A percentile compares a stretch with the other conserved stretches of the same genome.
Evolutionary conservation across 345 rosid genomes (phyloP).

Genomic region (Eucalyptus cloeziana): DNA sequence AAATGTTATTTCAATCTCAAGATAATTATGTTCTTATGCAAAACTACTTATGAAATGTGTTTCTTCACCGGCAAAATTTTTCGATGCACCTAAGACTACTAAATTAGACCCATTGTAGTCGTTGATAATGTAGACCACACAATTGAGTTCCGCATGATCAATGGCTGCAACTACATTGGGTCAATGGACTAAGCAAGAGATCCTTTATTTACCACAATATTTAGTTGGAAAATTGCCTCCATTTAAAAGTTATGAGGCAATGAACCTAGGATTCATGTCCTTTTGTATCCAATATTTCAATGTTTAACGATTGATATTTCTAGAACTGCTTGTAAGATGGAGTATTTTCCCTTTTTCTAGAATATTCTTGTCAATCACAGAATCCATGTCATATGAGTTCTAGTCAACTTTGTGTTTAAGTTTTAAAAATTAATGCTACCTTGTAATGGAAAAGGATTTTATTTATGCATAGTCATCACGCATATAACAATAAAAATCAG

Average conservation of each 20-base stretch:
- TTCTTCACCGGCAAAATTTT: accelerated
- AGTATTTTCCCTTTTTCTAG: background rate
- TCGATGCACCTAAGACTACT: background rate
- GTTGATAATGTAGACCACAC: accelerated
- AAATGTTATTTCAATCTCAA: no score
- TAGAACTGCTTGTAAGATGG: background rate
- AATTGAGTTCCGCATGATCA: background rate
- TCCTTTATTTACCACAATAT: background rate
- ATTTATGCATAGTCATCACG: background rate
- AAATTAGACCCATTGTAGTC: background rate
- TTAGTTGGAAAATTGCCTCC: background rate
- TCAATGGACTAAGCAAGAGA: background rate
- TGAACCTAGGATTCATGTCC: background rate
- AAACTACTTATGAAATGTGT: no score
- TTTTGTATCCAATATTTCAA: background rate
- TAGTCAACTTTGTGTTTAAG: background rate
- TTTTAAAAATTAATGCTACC: background rate
- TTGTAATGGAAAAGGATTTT: background rate
- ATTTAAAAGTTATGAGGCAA: background rate
- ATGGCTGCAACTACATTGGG: background rate
- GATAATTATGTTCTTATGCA: no score
- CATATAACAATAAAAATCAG: no score
- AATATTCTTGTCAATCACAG: background rate
- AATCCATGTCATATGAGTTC: no score
- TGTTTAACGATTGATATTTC: no score